Evolutionary conservation across 2,329 filamentous ascomycete species (phyloP), one percentile per base, ranked within the genome.

Genomic region (Alternaria atra): DNA sequence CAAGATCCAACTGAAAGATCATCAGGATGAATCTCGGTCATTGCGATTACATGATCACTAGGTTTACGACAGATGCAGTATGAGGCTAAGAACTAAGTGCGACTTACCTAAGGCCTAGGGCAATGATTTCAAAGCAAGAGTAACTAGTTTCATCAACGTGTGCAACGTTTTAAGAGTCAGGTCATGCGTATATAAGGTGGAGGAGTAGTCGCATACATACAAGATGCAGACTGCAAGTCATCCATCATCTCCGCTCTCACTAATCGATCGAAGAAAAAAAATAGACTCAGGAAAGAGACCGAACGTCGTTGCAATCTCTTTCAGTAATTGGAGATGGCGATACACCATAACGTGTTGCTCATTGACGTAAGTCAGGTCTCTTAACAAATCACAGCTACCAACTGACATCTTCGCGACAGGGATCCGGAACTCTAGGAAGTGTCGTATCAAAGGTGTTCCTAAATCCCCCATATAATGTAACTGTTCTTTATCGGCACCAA

Each of bases 381-480:
- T 6, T n/a, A 5, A 4, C 2, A 17, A 6, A 8, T 7, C 15
- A 37, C 1, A 5, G 4, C 35, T 17, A 37, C 15, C 1, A 3
- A 1, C 3, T 37, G 8, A 37, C 15, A 37, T 37, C 35, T 17
- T 20, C 20, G 20, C 2, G 7, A 17, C 15, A 37, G 35, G 35
- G 15, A 8, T 37, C 35, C 15, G 15, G 35, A n/a, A 37, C 35
- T 4, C 7, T 37, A 6, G 35, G 35, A 2, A 37, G 35, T 5
- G 15, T 37, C 15, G 6, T 5, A 4, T 4, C 15, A 2, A 17
- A 37, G n/a, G 8, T 7, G 0, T 15, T 37, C 1, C 0, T 17
- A 7, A 15, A 37, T 5, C n/a, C 35, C 3, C 15, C n/a, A 17
- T 37, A 37, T n/a, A 0, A 17, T 6, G 15, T n/a, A n/a, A 17